Evolutionary conservation across 306 rosid species (phyloP).

Genomic region (Gynostemma pentaphyllum): DNA sequence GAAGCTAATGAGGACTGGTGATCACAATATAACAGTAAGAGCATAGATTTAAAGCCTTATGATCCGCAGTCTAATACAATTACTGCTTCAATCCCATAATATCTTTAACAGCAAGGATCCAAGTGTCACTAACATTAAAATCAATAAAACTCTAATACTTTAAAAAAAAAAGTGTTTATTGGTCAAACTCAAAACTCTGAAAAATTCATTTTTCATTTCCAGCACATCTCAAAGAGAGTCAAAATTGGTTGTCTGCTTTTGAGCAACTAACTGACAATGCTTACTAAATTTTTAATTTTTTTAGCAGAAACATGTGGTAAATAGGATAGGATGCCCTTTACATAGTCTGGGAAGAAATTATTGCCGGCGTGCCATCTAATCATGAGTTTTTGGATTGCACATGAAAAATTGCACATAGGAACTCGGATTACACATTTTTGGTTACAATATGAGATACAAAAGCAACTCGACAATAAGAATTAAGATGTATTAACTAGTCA

Average conservation of each 20-base stretch:
- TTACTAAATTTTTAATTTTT: too few relatives aligned
- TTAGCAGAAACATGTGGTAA: too few relatives aligned
- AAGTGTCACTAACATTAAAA: neutral
- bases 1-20: neutral
- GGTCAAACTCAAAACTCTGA: neutral
- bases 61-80: neutral
- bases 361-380: neutral
- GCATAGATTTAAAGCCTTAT: neutral
- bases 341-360: neutral
- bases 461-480: neutral
- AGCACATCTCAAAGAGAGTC: neutral
- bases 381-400: neutral
- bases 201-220: neutral
- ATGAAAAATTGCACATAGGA: too few relatives aligned
- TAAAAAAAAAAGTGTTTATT: neutral
- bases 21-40: neutral
- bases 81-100: neutral
- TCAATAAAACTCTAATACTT: neutral
- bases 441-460: neutral
- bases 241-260: neutral
- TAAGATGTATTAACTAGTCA: neutral
- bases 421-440: too few relatives aligned
- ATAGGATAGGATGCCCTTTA: neutral
- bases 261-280: too few relatives aligned
- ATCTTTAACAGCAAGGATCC: neutral